Evolutionary conservation across 148 eudicot species (phyloP), one percentile per base, ranked within the genome.

Genomic region (Dianthus caryophyllus): DNA sequence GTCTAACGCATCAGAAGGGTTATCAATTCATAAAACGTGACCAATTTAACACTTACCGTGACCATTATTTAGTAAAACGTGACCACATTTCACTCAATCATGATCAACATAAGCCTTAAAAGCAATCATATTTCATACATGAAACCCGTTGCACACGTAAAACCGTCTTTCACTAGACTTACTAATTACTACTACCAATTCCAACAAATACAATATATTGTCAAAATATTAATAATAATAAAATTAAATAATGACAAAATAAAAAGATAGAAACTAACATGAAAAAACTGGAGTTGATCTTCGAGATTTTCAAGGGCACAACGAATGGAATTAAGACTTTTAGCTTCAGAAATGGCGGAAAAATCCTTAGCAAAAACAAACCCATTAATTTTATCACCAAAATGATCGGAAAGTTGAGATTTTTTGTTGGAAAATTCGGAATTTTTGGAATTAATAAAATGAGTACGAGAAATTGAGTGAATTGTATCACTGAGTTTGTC

Each of bases 401-500:
- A 36, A 29, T 44, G 68, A 27, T 65, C 66, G 46, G 31, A 17
- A 26, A 48, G 59, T 1, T 72, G 75, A 6, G 25, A n/a, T 33
- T 39, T 41, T 10, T 50, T 27, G 24, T 69, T 46, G 50, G 29
- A 61, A 59, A 51, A 61, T 16, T 67, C 66, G 31, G 73, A 61
- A 51, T 65, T 76, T 60, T 72, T 67, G 85, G 90, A 80, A 26
- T 71, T 75, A 50, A 85, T 78, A 72, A 84, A 94, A 67, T 94
- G 96, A 70, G 87, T 69, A 36, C 96, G 72, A 36, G 97, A 85
- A 53, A 90, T 78, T 0, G 97, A 78, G 80, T 80, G 98, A 63
- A 93, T 93, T 21, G 94, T 94, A 70, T 93, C 98, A 76, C 98
- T 93, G 54, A 93, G 88, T 71, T 88, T 90, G 77, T 90, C 97